Evolutionary conservation across 2,329 filamentous ascomycete species (phyloP).

Genomic region (Periconia digitata): DNA sequence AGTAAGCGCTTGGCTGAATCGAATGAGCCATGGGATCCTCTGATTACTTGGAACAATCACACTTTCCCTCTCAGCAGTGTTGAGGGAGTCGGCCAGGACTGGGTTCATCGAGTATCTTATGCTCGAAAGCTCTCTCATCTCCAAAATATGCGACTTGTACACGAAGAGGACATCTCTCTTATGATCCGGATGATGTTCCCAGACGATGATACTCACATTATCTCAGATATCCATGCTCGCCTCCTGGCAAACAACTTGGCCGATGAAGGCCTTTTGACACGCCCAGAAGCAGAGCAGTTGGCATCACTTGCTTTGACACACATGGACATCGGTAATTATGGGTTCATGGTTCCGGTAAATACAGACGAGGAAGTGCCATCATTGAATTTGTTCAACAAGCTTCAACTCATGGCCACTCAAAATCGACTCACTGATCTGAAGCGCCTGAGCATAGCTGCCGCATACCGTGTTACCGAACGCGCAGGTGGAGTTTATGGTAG

Average conservation of each 20-base stretch:
- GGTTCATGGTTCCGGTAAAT: background rate
- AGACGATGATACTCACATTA: background rate
- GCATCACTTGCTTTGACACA: background rate
- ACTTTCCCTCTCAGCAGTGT: background rate
- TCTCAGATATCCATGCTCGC: background rate
- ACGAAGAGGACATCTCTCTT: background rate
- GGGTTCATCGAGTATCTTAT: background rate
- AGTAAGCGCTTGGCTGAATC: background rate
- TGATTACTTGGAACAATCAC: background rate
- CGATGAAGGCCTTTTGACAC: background rate
- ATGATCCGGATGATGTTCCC: background rate
- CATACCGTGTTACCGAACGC: constrained; percentile 7
- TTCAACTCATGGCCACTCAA: background rate
- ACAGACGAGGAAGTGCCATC: background rate
- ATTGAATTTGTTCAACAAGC: background rate
- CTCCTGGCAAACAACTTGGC: background rate
- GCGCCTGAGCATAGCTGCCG: constrained; percentile 16
- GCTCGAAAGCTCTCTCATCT: background rate
- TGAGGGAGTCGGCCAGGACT: background rate
- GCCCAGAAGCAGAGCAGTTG: background rate
- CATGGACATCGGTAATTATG: background rate
- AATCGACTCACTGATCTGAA: constrained; percentile 6
- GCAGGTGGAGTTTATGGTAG: constrained; percentile 13
- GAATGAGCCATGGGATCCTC: background rate
- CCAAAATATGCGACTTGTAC: background rate